phyloP scores from a whole-genome alignment of 805 yeast genomes.

The Hyphopichia homilentoma region DNA sequence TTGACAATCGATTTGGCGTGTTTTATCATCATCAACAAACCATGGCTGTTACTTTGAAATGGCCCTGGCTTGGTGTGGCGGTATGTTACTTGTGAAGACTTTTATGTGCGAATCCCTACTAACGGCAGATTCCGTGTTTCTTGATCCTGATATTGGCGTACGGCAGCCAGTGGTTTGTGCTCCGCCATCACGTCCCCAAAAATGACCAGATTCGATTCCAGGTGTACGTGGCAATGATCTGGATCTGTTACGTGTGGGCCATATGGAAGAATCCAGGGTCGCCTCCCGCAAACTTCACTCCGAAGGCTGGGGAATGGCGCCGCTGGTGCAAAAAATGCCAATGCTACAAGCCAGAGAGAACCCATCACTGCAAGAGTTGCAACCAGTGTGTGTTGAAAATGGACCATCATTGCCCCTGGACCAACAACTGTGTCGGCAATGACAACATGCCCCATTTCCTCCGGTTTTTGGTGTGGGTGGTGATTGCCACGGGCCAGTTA shows the following conservation, averaged over 20 bases:
- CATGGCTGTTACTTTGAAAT: constrained; percentile 37
- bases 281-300: constrained; percentile 50
- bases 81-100: constrained; percentile 13
- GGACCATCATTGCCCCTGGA: constrained; percentile 97
- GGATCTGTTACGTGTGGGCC: constrained; percentile 75
- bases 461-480: constrained; percentile 69
- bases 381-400: constrained; percentile 73
- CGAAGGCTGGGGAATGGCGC: constrained; percentile 49
- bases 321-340: constrained; percentile 74
- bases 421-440: constrained; percentile 84
- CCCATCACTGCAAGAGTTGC: constrained; percentile 84
- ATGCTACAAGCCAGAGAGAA: constrained; percentile 70
- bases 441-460: constrained; percentile 74
- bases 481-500: constrained; percentile 47
- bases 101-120: constrained; percentile 4
- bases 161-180: constrained; percentile 56
- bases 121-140: constrained; percentile 56
- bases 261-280: constrained; percentile 64
- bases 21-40: neutral
- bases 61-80: constrained; percentile 50
- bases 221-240: constrained; percentile 48
- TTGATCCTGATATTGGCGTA: constrained; percentile 60
- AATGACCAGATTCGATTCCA: constrained; percentile 46
- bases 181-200: constrained; percentile 38
- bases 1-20: constrained; percentile 1